Percentiles rank a stretch among this genome's conserved stretches.
These are phyloP conservation scores for Stachybotrys chartarum DNA, from an alignment of 2,329 filamentous ascomycete genomes.

Conservation along the genomic window DNA sequence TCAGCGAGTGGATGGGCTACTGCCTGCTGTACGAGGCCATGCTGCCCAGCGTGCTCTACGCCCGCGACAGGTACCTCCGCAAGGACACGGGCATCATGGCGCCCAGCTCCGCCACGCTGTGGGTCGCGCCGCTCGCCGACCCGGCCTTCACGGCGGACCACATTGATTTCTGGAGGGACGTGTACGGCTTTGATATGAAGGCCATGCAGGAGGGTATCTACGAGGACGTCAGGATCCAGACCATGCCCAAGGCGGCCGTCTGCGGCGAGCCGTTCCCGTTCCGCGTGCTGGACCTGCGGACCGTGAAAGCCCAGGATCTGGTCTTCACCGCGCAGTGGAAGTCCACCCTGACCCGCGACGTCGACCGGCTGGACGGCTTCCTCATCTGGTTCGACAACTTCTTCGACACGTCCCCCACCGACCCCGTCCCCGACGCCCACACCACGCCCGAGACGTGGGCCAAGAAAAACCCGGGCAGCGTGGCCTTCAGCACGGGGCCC, in stretches of 20 bases:
- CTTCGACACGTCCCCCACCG: constrained; percentile 60
- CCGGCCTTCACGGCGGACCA: constrained; percentile 70
- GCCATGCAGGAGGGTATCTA: constrained; percentile 80
- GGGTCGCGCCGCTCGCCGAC: constrained; percentile 74
- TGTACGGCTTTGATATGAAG: constrained; percentile 93
- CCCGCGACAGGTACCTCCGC: constrained; percentile 78
- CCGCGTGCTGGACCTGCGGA: constrained; percentile 70
- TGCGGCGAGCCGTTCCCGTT: constrained; percentile 59
- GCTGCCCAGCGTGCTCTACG: constrained; percentile 86
- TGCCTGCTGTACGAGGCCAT: constrained; percentile 90
- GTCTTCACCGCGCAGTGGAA: constrained; percentile 66
- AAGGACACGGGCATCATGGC: constrained; percentile 70
- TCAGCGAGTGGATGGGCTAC: constrained; percentile 98
- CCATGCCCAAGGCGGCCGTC: constrained; percentile 55
- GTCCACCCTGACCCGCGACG: constrained; percentile 51
- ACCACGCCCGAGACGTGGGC: constrained; percentile 57
- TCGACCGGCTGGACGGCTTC: constrained; percentile 75
- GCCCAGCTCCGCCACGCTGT: constrained; percentile 77
- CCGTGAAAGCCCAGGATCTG: constrained; percentile 63
- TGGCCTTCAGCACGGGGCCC: constrained; percentile 87
- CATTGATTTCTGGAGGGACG: constrained; percentile 79
- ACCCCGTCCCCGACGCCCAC: constrained; percentile 40
- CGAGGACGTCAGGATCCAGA: constrained; percentile 73
- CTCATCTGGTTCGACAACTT: constrained; percentile 93
- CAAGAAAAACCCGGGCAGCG: constrained; percentile 48